Percentiles rank a stretch among this genome's conserved stretches.
These are phyloP conservation scores for Sclerotinia subarctica DNA, from an alignment of 2,329 filamentous ascomycete species.

Conservation along the genomic window DNA sequence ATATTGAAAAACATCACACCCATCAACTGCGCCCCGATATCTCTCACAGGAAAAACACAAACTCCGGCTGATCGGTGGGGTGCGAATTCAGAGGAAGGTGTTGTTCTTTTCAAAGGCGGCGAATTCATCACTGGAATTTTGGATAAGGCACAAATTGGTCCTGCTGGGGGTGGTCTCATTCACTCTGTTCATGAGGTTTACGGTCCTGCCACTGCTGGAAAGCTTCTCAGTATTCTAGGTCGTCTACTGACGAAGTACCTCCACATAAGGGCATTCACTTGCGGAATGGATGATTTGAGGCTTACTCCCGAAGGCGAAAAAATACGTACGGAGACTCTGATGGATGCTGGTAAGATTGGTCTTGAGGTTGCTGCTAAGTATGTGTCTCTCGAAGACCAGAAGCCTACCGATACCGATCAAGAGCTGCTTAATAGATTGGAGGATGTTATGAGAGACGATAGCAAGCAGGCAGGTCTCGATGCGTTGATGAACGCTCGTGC, in stretches of 20 bases:
- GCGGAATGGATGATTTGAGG: slow-evolving; percentile 92
- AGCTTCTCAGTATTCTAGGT: slow-evolving; percentile 83
- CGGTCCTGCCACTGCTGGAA: slow-evolving; percentile 81
- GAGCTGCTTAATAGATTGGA: slow-evolving; percentile 78
- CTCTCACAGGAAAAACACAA: slow-evolving; percentile 74
- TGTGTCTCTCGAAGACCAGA: slow-evolving; percentile 71
- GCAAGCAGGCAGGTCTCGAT: slow-evolving; percentile 88
- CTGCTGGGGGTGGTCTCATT: slow-evolving; percentile 79
- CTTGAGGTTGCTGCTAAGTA: slow-evolving; percentile 81
- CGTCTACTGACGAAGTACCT: slow-evolving; percentile 84
- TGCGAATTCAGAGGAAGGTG: slow-evolving; percentile 69
- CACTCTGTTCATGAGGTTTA: slow-evolving; percentile 93
- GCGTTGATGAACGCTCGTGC: slow-evolving; percentile 74
- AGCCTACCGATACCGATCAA: slow-evolving; percentile 60
- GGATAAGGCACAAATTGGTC: slow-evolving; percentile 93
- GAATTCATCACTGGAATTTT: slow-evolving; percentile 88
- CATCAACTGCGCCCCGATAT: slow-evolving; percentile 69
- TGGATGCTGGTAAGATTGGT: slow-evolving; percentile 66
- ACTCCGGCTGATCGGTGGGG: slow-evolving; percentile 81
- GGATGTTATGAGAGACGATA: slow-evolving; percentile 85
- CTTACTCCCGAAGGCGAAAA: slow-evolving; percentile 78
- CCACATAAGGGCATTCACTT: slow-evolving; percentile 93
- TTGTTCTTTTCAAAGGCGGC: slow-evolving; percentile 79
- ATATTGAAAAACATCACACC: slow-evolving; percentile 91
- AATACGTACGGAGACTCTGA: slow-evolving; percentile 64